Evolutionary conservation across 805 yeast species (phyloP).

Genomic region (Torulaspora microellipsoides): DNA sequence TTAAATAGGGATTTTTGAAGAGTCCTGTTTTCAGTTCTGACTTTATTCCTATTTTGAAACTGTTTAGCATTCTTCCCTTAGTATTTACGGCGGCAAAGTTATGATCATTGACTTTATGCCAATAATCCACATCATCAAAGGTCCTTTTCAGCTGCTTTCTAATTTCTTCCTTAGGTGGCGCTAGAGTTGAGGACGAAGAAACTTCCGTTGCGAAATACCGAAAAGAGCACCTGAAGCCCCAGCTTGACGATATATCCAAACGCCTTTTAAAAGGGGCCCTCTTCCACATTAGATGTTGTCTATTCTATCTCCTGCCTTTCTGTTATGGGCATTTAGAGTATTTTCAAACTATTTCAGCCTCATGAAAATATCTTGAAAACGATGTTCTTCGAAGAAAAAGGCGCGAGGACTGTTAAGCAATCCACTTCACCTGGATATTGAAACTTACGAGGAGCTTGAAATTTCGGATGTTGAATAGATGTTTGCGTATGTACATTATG

Average conservation of each 20-base stretch:
- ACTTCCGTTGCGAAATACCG: constrained; percentile 3
- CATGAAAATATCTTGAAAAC: no score
- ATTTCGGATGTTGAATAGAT: no score
- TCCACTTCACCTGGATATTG: no score
- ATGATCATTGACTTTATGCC: constrained; percentile 46
- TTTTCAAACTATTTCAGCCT: background rate
- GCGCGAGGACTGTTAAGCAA: no score
- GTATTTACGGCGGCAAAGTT: constrained; percentile 12
- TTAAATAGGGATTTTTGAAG: constrained; percentile 67
- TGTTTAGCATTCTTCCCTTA: constrained; percentile 6
- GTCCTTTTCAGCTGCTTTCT: constrained; percentile 28
- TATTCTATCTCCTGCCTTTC: background rate
- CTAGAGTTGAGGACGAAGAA: background rate
- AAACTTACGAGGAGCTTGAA: no score
- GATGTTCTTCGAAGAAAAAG: no score
- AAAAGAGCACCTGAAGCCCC: background rate
- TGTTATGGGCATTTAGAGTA: background rate
- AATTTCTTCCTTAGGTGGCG: background rate
- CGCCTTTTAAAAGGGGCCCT: background rate
- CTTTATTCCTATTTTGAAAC: constrained; percentile 6
- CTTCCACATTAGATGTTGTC: background rate
- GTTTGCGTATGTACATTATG: no score
- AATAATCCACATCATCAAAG: constrained; percentile 59
- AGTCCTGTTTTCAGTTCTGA: constrained; percentile 48
- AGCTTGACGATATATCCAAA: background rate